Base-by-base conservation (phyloP, 306 rosid species). In the Lithocarpus polystachyus region DNA sequence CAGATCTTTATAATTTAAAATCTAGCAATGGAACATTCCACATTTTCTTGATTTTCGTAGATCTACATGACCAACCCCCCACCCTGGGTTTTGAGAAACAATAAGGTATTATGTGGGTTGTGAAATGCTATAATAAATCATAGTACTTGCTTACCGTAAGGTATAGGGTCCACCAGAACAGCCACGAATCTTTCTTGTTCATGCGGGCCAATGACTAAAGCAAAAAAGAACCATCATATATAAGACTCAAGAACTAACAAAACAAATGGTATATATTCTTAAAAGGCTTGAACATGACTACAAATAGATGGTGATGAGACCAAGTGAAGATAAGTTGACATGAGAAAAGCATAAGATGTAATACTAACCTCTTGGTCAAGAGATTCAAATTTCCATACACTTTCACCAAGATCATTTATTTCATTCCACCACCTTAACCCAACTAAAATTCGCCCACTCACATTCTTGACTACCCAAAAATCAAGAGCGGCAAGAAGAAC, bases 401-500 rank as follows among this genome's bases (percentile, higher is more conserved):
- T 95, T 89, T 95, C 99, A 28, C 98, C 99, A 76, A 91, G 85
- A 89, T 95, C 99, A 83, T 95, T 83, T 68, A 93, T 96, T 79
- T 96, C 99, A 88, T 96, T 96, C 98, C 99, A 96, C 99, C 99
- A 96, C 87, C 99, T 91, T 90, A 96, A 80, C 57, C 99, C 99
- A 81, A 96, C 99, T 79, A 96, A 83, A 74, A 96, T 96, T 56
- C 99, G 85, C 53, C 99, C 99, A 82, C 99, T 96, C 65, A 96
- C 98, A 85, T 96, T 96, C 93, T 96, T 96, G 23, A 96, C 99
- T 0, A 96, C 99, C 99, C 99, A 96, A 80, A 96, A 96, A 82
- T 96, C 99, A 83, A 96, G 92, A 20, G 99, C 99, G 11, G 96
- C 89, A 19, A 96, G 97, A 82, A 96, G 95, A 68, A 96, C 99